A percentile compares a stretch with the other conserved stretches of the same genome.
Conservation (phyloP, 164 flowering plant species). For the Chloranthus sessilifolius region DNA sequence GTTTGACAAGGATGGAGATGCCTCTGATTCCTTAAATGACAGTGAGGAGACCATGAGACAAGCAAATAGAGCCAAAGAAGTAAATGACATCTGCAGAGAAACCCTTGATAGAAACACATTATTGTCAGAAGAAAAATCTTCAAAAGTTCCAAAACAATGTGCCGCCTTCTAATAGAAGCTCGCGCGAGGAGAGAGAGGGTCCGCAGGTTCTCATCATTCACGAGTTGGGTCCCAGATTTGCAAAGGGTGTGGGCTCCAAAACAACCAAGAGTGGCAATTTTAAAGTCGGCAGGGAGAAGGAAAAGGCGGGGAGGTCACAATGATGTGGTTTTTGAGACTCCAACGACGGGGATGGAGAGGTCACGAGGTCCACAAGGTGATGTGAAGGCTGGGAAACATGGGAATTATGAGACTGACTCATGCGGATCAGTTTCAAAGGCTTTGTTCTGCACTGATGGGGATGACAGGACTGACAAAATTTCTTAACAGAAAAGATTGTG, state of each 20-base stretch:
- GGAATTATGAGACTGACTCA: conserved; percentile 17
- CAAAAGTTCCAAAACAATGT: conserved; percentile 16
- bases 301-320: conserved; percentile 23
- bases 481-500: no score
- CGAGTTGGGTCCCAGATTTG: conserved; percentile 65
- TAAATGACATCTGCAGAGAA: conserved; percentile 24
- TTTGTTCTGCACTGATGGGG: conserved; percentile 48
- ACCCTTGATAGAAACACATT: conserved; percentile 11
- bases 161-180: conserved; percentile 42
- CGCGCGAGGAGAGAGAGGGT: conserved; percentile 65
- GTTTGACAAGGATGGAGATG: conserved; percentile 45
- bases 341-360: conserved; percentile 41
- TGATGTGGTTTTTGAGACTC: conserved; percentile 79
- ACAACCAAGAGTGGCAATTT: conserved; percentile 43
- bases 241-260: conserved; percentile 93
- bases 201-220: conserved; percentile 55
- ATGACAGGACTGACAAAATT: neutral
- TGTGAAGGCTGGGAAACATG: conserved; percentile 14
- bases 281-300: conserved; percentile 15
- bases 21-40: conserved; percentile 30
- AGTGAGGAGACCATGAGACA: conserved; percentile 71
- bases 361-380: conserved; percentile 15
- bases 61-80: conserved; percentile 34
- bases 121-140: conserved; percentile 28
- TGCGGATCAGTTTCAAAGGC: conserved; percentile 57